A percentile compares a stretch with the other conserved stretches of the same genome.
phyloP scores from a whole-genome alignment of 805 yeast genomes.

The Kodamaea jinghongensis region DNA sequence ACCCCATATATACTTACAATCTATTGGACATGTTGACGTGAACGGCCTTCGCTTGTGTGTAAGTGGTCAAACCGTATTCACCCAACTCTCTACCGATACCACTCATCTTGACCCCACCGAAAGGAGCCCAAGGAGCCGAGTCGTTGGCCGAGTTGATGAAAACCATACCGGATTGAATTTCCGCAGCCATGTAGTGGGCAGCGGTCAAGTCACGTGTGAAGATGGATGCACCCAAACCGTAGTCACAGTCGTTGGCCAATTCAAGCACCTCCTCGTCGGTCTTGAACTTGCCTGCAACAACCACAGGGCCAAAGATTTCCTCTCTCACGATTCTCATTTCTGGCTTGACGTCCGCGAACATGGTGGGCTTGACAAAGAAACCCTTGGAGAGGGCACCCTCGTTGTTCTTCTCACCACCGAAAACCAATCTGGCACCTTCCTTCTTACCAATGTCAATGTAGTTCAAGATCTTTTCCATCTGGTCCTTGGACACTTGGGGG shows the following conservation, averaged over 20 bases:
- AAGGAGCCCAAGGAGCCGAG: slow-evolving; percentile 39
- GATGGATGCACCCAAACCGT: slow-evolving; percentile 82
- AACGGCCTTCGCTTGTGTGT: slow-evolving; percentile 35
- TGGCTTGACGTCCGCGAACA: slow-evolving; percentile 68
- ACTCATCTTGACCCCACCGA: slow-evolving; percentile 36
- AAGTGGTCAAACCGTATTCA: slow-evolving; percentile 34
- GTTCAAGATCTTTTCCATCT: slow-evolving; percentile 47
- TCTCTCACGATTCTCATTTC: slow-evolving; percentile 66
- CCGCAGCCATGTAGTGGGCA: slow-evolving; percentile 63
- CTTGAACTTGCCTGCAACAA: slow-evolving; percentile 60
- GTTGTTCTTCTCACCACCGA: slow-evolving; percentile 42
- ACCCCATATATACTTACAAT: slow-evolving; percentile 19
- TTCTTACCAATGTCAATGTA: slow-evolving; percentile 43
- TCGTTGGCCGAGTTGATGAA: slow-evolving; percentile 48
- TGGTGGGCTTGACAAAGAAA: slow-evolving; percentile 70
- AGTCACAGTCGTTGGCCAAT: slow-evolving; percentile 68
- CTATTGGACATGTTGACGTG: slow-evolving; percentile 56
- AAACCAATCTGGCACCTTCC: slow-evolving; percentile 41
- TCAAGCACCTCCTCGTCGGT: slow-evolving; percentile 66
- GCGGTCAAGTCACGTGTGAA: slow-evolving; percentile 65
- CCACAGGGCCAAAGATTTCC: slow-evolving; percentile 90
- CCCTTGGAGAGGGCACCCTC: slow-evolving; percentile 47
- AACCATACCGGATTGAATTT: slow-evolving; percentile 43
- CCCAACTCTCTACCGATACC: slow-evolving; percentile 45
- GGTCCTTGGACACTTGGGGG: slow-evolving; percentile 58